phyloP scores from a whole-genome alignment of 345 rosid species.

The Barbarea vulgaris region DNA sequence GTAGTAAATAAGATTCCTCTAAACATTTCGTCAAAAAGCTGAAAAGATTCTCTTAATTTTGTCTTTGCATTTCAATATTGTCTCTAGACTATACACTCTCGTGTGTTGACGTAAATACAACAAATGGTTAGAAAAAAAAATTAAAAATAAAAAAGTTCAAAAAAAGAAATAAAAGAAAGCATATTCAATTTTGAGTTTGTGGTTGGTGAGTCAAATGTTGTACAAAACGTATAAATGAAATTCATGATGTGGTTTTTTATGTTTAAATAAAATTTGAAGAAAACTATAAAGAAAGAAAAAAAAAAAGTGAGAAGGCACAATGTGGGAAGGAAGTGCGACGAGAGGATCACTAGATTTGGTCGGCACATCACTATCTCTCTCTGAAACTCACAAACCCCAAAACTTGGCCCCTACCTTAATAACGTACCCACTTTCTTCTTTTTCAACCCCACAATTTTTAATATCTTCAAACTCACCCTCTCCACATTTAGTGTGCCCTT shows the following conservation, averaged over 20 bases:
- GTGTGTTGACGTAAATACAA: slow-evolving; percentile 11
- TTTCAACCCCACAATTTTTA: slow-evolving; percentile 26
- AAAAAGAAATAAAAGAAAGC: background rate
- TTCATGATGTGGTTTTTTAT: background rate
- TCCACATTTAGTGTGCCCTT: slow-evolving; percentile 35
- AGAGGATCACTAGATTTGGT: slow-evolving; percentile 43
- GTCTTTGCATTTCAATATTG: background rate
- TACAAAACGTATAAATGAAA: background rate
- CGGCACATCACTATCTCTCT: slow-evolving; percentile 38
- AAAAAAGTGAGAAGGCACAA: slow-evolving; percentile 35
- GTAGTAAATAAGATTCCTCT: slow-evolving; percentile 25
- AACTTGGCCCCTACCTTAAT: slow-evolving; percentile 41
- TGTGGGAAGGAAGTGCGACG: slow-evolving; percentile 40
- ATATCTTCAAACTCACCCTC: slow-evolving; percentile 36
- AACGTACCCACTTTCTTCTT: slow-evolving; percentile 37
- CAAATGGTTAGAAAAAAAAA: background rate
- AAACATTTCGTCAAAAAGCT: slow-evolving; percentile 34
- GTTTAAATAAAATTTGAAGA: slow-evolving; percentile 6
- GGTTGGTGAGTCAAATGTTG: slow-evolving; percentile 26
- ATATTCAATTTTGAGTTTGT: background rate
- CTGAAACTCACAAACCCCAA: slow-evolving; percentile 30
- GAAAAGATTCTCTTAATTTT: slow-evolving; percentile 26
- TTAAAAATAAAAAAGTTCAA: too few species aligned
- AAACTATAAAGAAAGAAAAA: background rate
- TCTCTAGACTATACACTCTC: slow-evolving; percentile 6